phyloP scores from a whole-genome alignment of 768 basidiomycete species.

The Suillus plorans region DNA sequence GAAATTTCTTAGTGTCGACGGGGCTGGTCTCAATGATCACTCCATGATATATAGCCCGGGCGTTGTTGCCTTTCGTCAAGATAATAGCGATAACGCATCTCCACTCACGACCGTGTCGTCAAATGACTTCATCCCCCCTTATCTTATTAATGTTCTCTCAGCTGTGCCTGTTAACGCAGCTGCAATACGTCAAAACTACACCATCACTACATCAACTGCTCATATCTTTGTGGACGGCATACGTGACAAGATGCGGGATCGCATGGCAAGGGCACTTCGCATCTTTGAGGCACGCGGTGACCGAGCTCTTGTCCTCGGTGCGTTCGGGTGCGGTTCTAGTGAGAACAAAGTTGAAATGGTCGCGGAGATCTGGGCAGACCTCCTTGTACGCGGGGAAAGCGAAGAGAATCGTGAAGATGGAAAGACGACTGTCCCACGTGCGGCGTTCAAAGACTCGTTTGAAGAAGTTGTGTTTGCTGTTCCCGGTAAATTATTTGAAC shows the following conservation, averaged over 20 bases:
- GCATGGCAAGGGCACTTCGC: conserved; percentile 47
- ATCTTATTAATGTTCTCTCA: conserved; percentile 39
- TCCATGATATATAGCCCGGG: conserved; percentile 48
- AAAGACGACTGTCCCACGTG: conserved; percentile 18
- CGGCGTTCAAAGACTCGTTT: conserved; percentile 41
- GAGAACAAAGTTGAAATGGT: conserved; percentile 42
- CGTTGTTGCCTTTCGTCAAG: conserved; percentile 42
- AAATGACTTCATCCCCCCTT: conserved; percentile 36
- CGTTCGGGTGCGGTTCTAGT: conserved; percentile 45
- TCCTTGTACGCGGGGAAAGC: conserved; percentile 36
- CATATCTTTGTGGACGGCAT: conserved; percentile 39
- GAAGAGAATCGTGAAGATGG: conserved; percentile 20
- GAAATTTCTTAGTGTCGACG: conserved; percentile 33
- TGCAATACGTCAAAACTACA: conserved; percentile 38
- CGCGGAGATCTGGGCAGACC: conserved; percentile 46
- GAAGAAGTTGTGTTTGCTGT: conserved; percentile 45
- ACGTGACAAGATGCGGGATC: conserved; percentile 43
- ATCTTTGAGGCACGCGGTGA: conserved; percentile 43
- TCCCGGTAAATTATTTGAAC: conserved; percentile 33
- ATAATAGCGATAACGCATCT: conserved; percentile 29
- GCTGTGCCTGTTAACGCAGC: conserved; percentile 44
- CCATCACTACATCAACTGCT: conserved; percentile 32
- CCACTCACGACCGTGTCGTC: conserved; percentile 7
- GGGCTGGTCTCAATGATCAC: conserved; percentile 45
- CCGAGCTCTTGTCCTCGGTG: conserved; percentile 40